These are phyloP conservation scores for Circinella minor DNA, from an alignment of 371 early-diverging fungal genomes.

Conservation along the genomic window DNA sequence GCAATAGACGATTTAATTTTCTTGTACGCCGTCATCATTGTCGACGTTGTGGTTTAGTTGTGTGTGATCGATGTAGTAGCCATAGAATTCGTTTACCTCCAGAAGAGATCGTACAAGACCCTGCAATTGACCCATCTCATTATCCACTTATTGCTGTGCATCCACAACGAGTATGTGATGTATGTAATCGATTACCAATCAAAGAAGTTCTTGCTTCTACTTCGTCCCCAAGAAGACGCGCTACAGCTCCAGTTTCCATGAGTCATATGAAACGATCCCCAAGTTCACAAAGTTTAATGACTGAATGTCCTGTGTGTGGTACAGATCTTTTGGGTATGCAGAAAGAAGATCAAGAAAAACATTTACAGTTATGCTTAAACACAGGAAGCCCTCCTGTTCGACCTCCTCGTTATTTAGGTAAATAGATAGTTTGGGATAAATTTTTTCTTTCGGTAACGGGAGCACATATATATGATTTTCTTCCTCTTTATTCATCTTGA, in stretches of 20 bases:
- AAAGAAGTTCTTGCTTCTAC: conserved; percentile 23
- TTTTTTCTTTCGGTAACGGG: no score
- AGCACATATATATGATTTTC: no score
- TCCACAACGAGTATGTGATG: conserved; percentile 56
- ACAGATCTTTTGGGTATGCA: conserved; percentile 42
- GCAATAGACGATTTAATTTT: conserved; percentile 67
- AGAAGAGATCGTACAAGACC: conserved; percentile 51
- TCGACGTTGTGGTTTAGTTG: conserved; percentile 75
- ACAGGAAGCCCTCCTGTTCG: conserved; percentile 51
- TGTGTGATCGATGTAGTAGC: conserved; percentile 74
- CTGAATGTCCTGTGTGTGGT: conserved; percentile 85
- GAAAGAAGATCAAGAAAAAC: conserved; percentile 75
- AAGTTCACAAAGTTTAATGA: conserved; percentile 67
- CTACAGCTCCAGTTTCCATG: conserved; percentile 16
- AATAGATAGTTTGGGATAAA: conserved; percentile 14
- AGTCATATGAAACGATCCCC: conserved; percentile 42
- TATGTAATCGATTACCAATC: conserved; percentile 33
- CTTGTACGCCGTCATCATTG: conserved; percentile 81
- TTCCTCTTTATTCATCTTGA: neutral
- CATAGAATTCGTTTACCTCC: conserved; percentile 53
- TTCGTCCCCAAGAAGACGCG: conserved; percentile 9
- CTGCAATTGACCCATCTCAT: conserved; percentile 43
- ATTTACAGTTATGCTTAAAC: conserved; percentile 76
- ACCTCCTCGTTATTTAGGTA: conserved; percentile 74
- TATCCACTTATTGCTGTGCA: conserved; percentile 43